These are phyloP conservation scores for Chaetomiaceae sp. DNA, from an alignment of 2,329 filamentous ascomycete genomes.

Conservation along the genomic window DNA sequence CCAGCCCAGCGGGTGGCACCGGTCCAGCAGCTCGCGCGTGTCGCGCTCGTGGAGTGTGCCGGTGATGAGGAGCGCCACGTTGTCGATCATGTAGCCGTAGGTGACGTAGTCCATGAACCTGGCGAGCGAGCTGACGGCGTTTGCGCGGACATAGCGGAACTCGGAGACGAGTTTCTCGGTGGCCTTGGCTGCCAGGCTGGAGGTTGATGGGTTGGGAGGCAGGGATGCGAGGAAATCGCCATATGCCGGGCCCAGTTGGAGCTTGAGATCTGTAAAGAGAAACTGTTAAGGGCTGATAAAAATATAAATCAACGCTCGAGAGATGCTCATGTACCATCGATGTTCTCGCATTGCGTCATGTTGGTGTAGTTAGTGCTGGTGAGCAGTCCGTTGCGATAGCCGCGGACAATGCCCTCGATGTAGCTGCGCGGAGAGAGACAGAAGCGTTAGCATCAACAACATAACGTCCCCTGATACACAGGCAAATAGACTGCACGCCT, in stretches of 20 bases:
- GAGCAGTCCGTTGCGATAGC: conserved; percentile 91
- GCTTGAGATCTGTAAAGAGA: conserved; percentile 77
- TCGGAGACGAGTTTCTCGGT: conserved; percentile 98
- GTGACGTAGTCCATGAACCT: conserved; percentile 98
- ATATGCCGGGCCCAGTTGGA: conserved; percentile 93
- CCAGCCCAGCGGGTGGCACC: conserved; percentile 96
- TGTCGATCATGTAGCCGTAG: conserved; percentile 99
- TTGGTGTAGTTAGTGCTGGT: conserved; percentile 90
- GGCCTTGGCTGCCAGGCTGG: conserved; percentile 86
- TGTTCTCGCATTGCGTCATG: conserved; percentile 94
- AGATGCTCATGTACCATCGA: conserved; percentile 65
- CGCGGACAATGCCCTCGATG: conserved; percentile 94
- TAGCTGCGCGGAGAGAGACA: conserved; percentile 57
- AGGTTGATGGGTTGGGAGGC: conserved; percentile 94
- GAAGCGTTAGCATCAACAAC: conserved; percentile 5
- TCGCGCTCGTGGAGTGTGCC: conserved; percentile 96
- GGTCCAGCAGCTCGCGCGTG: conserved; percentile 87
- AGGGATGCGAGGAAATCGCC: conserved; percentile 93
- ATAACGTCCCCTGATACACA: too few species aligned
- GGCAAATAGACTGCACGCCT: too few species aligned
- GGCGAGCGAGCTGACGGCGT: conserved; percentile 83
- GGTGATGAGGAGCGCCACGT: conserved; percentile 95
- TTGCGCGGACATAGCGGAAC: conserved; percentile 92
- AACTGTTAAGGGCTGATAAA: too few species aligned
- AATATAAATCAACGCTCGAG: conserved; percentile 35